These are phyloP conservation scores for Eimeria mitis DNA, from an alignment of 169 alveolate species.

Conservation along the genomic window DNA sequence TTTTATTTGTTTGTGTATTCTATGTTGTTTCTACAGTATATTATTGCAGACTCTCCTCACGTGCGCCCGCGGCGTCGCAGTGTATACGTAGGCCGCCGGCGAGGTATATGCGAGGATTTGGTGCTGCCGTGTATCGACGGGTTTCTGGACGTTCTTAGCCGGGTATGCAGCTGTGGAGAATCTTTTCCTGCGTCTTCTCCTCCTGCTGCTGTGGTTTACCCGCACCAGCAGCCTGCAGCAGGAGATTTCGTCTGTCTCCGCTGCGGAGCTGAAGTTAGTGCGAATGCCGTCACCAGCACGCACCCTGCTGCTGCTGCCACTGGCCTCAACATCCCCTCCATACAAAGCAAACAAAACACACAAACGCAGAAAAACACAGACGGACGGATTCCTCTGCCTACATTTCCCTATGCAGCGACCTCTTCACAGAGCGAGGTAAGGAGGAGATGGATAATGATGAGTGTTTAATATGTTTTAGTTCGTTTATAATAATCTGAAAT, in stretches of 20 bases:
- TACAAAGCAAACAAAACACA: not conserved
- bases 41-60: not conserved
- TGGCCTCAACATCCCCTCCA: not conserved
- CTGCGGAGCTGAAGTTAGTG: conserved; percentile 38
- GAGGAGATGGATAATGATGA: no score
- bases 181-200: not conserved
- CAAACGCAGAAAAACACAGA: not conserved
- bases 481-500: no score
- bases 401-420: not conserved
- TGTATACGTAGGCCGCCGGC: not conserved
- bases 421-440: not conserved
- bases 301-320: not conserved
- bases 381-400: not conserved
- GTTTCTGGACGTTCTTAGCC: not conserved
- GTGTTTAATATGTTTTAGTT: no score
- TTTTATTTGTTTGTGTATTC: not conserved
- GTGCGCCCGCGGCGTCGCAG: not conserved
- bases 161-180: conserved; percentile 8
- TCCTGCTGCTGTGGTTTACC: not conserved
- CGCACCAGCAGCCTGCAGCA: not conserved
- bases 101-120: not conserved
- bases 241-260: conserved; percentile 37
- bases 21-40: not conserved
- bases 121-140: conserved; percentile 43
- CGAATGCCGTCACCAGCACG: not conserved